Base-by-base conservation (phyloP, 495 filamentous ascomycete genomes). In the Penicillium taxi region DNA sequence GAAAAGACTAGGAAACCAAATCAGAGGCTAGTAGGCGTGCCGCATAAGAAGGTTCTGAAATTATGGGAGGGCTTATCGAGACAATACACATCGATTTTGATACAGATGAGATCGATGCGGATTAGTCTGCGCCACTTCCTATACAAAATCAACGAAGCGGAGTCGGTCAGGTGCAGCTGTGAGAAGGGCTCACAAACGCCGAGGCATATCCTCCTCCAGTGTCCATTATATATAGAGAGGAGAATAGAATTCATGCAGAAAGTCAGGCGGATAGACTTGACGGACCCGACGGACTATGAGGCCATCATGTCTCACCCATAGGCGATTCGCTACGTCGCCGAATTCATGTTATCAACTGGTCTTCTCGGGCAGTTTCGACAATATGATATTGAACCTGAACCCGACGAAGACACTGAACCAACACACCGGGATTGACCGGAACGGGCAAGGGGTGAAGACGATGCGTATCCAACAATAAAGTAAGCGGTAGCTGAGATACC, bases 111-210 rank as follows among this genome's bases (percentile, higher is more conserved):
- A 14, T 23, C 32, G 2, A 34, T 22, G 32, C 17, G 32, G 4
- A 34, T 34, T 6, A 13, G 17, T 1, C 16, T 34, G 11, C 8
- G 20, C 1, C 32, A 34, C 11, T 34, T 23, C 8, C 16, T 34
- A 15, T 34, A n/a, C 2, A 34, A 34, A 12, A 13, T 34, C 17
- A 14, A 23, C 3, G 32, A 21, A 12, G 12, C 9, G 2, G 19
- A 34, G 13, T 22, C 11, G 23, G 32, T 22, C 14, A 17, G 8
- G 6, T 33, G 31, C 15, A 22, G 17, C 19, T 33, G 31, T 14
- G 31, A 33, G 3, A 8, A 33, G 31, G 31, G 31, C 9, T 33
- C 31, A 20, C 31, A 33, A 11, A 33, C 9, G 17, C 31, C 18
- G 18, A 33, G 31, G 14, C 16, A 33, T 22, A 22, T 33, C 19